A percentile compares a stretch with the other conserved stretches of the same genome.
phyloP scores from a whole-genome alignment of 169 alveolate species.

The Miamiensis avidus region DNA sequence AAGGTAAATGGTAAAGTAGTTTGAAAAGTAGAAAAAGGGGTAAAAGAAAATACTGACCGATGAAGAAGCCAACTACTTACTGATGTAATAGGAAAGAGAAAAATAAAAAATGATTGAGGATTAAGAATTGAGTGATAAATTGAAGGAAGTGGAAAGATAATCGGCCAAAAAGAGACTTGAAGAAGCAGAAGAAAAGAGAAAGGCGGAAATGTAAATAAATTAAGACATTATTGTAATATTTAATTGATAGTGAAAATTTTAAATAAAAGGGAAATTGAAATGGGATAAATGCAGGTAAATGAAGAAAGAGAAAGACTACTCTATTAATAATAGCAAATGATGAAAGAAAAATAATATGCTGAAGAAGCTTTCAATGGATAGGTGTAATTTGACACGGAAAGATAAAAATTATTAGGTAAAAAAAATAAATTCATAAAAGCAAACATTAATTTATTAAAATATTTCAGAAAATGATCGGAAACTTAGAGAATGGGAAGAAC shows the following conservation, averaged over 20 bases:
- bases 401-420: background rate
- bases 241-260: no score
- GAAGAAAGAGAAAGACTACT: background rate
- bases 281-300: background rate
- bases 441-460: no score
- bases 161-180: background rate
- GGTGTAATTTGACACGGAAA: background rate
- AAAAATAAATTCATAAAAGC: background rate
- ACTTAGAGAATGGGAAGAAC: background rate
- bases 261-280: background rate
- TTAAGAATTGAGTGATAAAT: background rate
- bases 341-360: no score
- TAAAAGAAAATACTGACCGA: background rate
- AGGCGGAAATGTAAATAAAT: background rate
- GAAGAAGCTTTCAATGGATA: background rate
- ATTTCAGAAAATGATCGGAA: background rate
- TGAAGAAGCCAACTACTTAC: background rate
- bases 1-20: background rate
- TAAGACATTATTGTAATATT: no score
- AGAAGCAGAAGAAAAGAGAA: background rate
- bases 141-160: background rate
- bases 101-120: background rate
- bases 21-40: background rate
- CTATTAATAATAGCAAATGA: no score
- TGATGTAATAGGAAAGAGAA: background rate